Evolutionary conservation across 2,329 filamentous ascomycete species (phyloP).

Genomic region (Chrysoporthe deuterocubensis): DNA sequence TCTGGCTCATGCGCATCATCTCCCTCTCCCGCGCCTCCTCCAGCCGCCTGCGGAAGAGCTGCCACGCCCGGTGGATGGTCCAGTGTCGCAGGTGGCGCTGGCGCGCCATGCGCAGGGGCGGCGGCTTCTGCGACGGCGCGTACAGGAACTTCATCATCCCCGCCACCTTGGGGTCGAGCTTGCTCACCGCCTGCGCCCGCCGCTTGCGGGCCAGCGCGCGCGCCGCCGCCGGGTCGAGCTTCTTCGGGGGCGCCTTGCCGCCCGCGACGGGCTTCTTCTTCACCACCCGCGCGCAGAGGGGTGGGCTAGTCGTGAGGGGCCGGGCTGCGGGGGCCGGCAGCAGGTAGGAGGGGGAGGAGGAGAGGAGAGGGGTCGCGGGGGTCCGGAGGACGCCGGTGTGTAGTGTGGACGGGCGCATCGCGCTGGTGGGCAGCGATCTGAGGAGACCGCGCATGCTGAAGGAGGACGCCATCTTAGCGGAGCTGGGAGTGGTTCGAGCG

Average conservation of each 20-base stretch:
- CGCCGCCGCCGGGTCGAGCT: slow-evolving; percentile 18
- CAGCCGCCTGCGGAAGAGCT: slow-evolving; percentile 74
- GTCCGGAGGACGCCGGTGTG: neutral
- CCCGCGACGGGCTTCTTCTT: slow-evolving; percentile 35
- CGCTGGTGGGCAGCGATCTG: slow-evolving; percentile 16
- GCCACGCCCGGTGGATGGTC: slow-evolving; percentile 98
- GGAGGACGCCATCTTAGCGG: slow-evolving; percentile 9
- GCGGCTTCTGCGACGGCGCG: slow-evolving; percentile 43
- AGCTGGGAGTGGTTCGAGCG: neutral
- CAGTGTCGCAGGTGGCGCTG: slow-evolving; percentile 90
- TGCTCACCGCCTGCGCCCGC: slow-evolving; percentile 19
- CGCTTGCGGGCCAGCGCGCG: slow-evolving; percentile 26
- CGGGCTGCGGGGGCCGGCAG: neutral
- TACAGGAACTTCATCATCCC: slow-evolving; percentile 40
- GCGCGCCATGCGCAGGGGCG: slow-evolving; percentile 85
- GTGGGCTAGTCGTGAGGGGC: slow-evolving; percentile 20
- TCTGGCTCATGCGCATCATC: slow-evolving; percentile 78
- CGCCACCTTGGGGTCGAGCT: slow-evolving; percentile 40
- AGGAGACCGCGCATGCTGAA: slow-evolving; percentile 25
- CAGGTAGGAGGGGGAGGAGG: neutral
- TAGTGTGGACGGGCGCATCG: slow-evolving; percentile 6
- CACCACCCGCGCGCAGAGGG: slow-evolving; percentile 49
- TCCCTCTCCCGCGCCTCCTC: slow-evolving; percentile 68
- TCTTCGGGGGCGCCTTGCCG: slow-evolving; percentile 15
- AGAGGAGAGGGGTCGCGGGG: neutral